phyloP scores from a whole-genome alignment of 2,329 filamentous ascomycete genomes.

The Fusarium sp. region DNA sequence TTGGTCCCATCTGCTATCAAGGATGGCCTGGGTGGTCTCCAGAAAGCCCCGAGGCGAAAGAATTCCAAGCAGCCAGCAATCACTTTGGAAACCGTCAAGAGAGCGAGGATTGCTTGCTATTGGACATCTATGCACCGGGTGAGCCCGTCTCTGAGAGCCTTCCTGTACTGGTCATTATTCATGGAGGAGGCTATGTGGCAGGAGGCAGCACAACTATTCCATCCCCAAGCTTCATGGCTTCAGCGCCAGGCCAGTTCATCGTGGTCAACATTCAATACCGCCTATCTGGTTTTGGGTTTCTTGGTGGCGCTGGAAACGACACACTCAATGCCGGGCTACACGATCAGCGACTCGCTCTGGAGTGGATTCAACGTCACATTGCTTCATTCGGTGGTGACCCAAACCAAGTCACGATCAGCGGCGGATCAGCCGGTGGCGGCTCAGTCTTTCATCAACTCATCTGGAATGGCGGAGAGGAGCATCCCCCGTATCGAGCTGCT shows the following conservation, averaged over 20 bases:
- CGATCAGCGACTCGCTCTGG: neutral
- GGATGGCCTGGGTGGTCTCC: neutral
- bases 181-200: neutral
- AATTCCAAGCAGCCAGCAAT: neutral
- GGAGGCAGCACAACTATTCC: neutral
- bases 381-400: neutral
- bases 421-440: neutral
- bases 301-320: neutral
- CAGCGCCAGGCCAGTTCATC: neutral
- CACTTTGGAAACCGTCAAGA: neutral
- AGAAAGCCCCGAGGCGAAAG: neutral
- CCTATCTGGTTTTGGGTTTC: neutral
- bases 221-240: neutral
- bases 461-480: neutral
- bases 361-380: neutral
- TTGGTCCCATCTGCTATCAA: neutral
- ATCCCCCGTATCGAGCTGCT: neutral
- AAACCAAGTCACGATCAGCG: neutral
- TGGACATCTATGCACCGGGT: neutral
- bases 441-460: neutral
- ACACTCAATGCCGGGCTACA: neutral
- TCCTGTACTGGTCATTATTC: neutral
- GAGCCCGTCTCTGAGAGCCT: neutral
- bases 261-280: neutral
- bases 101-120: neutral